Base-by-base conservation (phyloP, 129 eudicot species). In the Erigeron canadensis region DNA sequence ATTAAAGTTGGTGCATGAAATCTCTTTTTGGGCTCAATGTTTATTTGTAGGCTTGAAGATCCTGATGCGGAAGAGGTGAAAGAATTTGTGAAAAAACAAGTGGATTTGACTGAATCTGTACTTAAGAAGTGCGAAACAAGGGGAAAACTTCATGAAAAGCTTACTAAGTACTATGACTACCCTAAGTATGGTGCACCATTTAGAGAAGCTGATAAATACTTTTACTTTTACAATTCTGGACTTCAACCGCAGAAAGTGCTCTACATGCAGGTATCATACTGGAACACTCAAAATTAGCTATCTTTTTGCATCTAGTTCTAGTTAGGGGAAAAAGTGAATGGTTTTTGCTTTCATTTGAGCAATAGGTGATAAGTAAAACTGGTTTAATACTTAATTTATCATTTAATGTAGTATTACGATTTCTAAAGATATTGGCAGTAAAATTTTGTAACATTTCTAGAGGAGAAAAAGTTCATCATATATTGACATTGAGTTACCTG, bases 241-340 rank as follows among this genome's bases (percentile, higher is more conserved):
- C 88, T 95, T 72, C 99, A 94, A 67, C 90, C 99, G 1, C 99
- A 95, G 47, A 87, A 69, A 54, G 94, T 95, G 39, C 96, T 95
- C 70, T 95, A 87, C 74, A 83, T 90, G 75, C 99, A 95, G 99
- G 99, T 95, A 61, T 48, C n/a, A n/a, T n/a, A n/a, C n/a, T n/a
- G n/a, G n/a, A n/a, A n/a, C n/a, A n/a, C n/a, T n/a, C n/a, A n/a
- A n/a, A n/a, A 28, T 28, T 2, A 28, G 1, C 1, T 28, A 28
- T 28, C 34, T 28, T 28, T 28, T 28, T 28, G 1, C 1, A 28
- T 28, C 34, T 28, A 28, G 3, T 28, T 28, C 34, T 28, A 28
- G 3, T 28, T 28, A 28, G 34, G 2, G 34, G 34, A 28, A 28
- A 28, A 28, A 28, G 34, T 28, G 3, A 28, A 28, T 28, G 34